Conservation (phyloP, 805 yeast species). For the Yarrowia deformans region DNA sequence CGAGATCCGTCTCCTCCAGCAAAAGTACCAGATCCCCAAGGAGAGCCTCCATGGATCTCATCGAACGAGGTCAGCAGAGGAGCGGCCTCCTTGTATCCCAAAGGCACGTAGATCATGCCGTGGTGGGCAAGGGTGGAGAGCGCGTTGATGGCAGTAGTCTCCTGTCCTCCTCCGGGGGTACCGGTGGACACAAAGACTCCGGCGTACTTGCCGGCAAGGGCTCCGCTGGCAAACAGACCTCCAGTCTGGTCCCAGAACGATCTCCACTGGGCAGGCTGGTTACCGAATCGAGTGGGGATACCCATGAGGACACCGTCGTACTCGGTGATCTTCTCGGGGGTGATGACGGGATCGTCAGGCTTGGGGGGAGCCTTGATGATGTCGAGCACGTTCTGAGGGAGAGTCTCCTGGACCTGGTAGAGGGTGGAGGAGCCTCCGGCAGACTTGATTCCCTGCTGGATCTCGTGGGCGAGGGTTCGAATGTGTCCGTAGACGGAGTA, state of each 20-base stretch:
- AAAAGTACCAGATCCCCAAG: slow-evolving; percentile 87
- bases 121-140: slow-evolving; percentile 73
- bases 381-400: slow-evolving; percentile 64
- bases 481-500: slow-evolving; percentile 86
- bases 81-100: slow-evolving; percentile 71
- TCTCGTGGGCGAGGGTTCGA: slow-evolving; percentile 69
- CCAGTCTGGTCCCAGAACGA: slow-evolving; percentile 82
- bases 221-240: slow-evolving; percentile 74
- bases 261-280: slow-evolving; percentile 76
- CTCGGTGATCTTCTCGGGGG: slow-evolving; percentile 60
- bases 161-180: slow-evolving; percentile 81
- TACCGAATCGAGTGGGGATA: slow-evolving; percentile 81
- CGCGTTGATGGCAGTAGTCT: slow-evolving; percentile 65
- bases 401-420: slow-evolving; percentile 82
- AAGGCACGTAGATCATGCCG: slow-evolving; percentile 78
- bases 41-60: slow-evolving; percentile 81
- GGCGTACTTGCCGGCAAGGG: slow-evolving; percentile 74
- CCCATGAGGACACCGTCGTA: slow-evolving; percentile 83
- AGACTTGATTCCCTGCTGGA: slow-evolving; percentile 69
- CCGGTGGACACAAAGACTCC: slow-evolving; percentile 78
- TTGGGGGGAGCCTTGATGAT: slow-evolving; percentile 68
- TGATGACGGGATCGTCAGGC: slow-evolving; percentile 61
- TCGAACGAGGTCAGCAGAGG: slow-evolving; percentile 62
- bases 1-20: slow-evolving; percentile 83
- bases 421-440: slow-evolving; percentile 75